Evolutionary conservation across 1,284 basidiomycete species (phyloP), one percentile per base, ranked within the genome.

Genomic region (Stereum hirsutum): DNA sequence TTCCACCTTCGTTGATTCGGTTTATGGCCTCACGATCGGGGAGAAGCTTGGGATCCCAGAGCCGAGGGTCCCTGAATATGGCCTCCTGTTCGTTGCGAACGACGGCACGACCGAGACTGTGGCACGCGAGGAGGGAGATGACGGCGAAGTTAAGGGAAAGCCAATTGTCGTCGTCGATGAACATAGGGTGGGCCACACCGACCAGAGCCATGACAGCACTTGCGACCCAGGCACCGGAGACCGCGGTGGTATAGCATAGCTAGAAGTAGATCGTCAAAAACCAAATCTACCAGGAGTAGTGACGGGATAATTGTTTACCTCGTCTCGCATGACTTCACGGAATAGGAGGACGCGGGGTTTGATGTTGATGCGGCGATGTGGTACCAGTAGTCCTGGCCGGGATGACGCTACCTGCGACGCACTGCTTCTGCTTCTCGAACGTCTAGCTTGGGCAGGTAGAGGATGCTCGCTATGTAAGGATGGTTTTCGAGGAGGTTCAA

Each of bases 101-200:
- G 17, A 81, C 68, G 8, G 81, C 79, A 24, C 77, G 69, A 33
- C 71, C 65, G 53, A 78, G 80, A 54, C 75, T 81, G 49, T 80
- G 75, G 46, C 81, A 68, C 5, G 74, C 70, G 37, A 80, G 62
- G 12, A 74, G 37, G 0, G 79, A 81, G 21, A 80, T 68, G 28
- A 79, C 54, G 5, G 66, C 65, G 78, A 78, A 81, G 52, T 76
- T 74, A 6, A 78, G 45, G 8, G 61, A 57, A 44, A 78, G 64
- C 78, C 78, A 82, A 15, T 66, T 64, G 12, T 64, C 63, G 7
- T 69, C 59, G n/a, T 64, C 64, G 21, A 75, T 55, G 3, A 67
- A 56, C 27, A 69, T 65, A 35, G 64, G 58, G 44, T 67, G 59
- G 45, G 66, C 72, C 24, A 73, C 62, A 1, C 77, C 76, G 24